Evolutionary conservation across 2,329 filamentous ascomycete genomes (phyloP).

Genomic region (Talaromyces rugulosus): DNA sequence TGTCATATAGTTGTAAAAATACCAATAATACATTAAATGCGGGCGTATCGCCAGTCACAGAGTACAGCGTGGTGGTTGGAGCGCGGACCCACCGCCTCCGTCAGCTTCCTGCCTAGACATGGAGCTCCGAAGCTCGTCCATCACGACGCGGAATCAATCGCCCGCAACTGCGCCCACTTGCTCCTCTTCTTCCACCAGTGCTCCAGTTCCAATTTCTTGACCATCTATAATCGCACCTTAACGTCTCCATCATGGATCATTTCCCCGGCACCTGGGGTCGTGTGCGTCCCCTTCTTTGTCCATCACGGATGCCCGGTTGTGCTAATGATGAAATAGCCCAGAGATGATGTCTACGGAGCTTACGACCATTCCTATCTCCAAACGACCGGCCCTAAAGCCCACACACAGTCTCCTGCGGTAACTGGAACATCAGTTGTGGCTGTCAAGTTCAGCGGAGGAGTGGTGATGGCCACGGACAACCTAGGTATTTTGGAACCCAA

Average conservation of each 20-base stretch:
- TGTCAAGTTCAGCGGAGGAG: constrained; percentile 92
- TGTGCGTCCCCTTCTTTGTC: constrained; percentile 41
- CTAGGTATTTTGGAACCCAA: constrained; percentile 56
- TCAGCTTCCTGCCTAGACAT: constrained; percentile 13
- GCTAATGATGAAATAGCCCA: constrained; percentile 61
- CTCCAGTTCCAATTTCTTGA: neutral
- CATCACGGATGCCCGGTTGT: constrained; percentile 11
- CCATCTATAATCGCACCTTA: neutral
- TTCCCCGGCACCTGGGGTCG: constrained; percentile 63
- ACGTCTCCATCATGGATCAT: constrained; percentile 55
- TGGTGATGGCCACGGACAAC: constrained; percentile 96
- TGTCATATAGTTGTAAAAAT: neutral
- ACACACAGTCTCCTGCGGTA: constrained; percentile 89
- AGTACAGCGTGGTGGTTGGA: constrained; percentile 4
- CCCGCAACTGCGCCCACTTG: neutral
- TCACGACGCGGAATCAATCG: neutral
- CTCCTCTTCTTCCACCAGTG: neutral
- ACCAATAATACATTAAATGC: neutral
- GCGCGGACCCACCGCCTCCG: constrained; percentile 11
- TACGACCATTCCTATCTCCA: constrained; percentile 88
- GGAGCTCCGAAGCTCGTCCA: constrained; percentile 9
- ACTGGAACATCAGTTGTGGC: constrained; percentile 94
- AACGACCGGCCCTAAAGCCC: constrained; percentile 65
- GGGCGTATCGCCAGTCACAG: constrained; percentile 12
- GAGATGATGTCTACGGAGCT: constrained; percentile 92